Conservation (phyloP, 2,329 filamentous ascomycete species). For the Emergomyces orientalis region DNA sequence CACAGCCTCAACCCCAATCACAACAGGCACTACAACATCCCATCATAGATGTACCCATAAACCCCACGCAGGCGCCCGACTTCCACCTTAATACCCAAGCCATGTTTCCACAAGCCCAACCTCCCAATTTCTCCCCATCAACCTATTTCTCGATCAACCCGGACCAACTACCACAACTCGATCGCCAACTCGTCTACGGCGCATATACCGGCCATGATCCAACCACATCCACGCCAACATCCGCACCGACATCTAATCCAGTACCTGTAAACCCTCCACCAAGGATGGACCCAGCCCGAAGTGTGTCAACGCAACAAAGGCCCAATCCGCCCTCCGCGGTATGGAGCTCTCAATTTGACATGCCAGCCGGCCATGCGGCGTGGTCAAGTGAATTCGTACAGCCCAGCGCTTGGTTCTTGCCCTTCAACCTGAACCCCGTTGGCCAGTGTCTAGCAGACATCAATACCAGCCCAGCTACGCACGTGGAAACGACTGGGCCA, state of each 20-base stretch:
- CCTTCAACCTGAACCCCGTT: constrained; percentile 75
- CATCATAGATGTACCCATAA: constrained; percentile 17
- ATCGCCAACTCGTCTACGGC: constrained; percentile 66
- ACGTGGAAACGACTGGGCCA: background rate
- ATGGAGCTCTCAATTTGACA: constrained; percentile 30
- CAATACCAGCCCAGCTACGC: constrained; percentile 7
- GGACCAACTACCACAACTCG: constrained; percentile 55
- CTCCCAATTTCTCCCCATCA: constrained; percentile 24
- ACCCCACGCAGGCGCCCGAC: constrained; percentile 15
- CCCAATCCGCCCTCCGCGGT: constrained; percentile 20
- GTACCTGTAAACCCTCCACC: background rate
- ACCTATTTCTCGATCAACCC: constrained; percentile 31
- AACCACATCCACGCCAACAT: constrained; percentile 21
- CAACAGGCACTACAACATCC: constrained; percentile 16
- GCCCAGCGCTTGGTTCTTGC: constrained; percentile 75
- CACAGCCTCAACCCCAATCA: constrained; percentile 8
- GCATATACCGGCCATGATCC: constrained; percentile 54
- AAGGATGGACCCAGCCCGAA: background rate
- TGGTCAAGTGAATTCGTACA: constrained; percentile 31
- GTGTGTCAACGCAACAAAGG: constrained; percentile 12
- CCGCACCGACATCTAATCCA: background rate
- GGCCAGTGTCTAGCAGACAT: constrained; percentile 11
- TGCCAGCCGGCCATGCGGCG: constrained; percentile 20
- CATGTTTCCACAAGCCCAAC: constrained; percentile 25
- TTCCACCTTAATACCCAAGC: constrained; percentile 31